phyloP scores from a whole-genome alignment of 257 asterid genomes.

The Rehmannia glutinosa region DNA sequence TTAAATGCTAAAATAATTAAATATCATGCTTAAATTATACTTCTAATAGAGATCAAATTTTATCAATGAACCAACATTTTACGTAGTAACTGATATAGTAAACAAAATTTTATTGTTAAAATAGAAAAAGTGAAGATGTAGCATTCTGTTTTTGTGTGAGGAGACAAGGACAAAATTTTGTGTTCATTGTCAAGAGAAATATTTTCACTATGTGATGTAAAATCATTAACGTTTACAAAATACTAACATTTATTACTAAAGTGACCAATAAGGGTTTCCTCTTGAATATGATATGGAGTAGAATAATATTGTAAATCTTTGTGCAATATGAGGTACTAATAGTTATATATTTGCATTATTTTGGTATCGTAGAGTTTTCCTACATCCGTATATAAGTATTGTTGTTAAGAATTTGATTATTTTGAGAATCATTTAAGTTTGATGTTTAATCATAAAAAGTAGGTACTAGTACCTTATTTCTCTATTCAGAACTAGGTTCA shows the following conservation, averaged over 20 bases:
- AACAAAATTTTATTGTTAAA: not conserved
- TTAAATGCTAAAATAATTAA: not conserved
- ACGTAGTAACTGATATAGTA: no score
- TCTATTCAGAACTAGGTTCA: no score
- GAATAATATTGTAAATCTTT: no score
- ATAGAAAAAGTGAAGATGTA: not conserved
- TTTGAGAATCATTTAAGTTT: no score
- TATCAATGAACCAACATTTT: not conserved
- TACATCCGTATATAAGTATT: no score
- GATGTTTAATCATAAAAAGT: no score
- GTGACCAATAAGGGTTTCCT: not conserved
- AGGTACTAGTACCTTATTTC: no score
- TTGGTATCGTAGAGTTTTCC: no score
- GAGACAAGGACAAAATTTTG: not conserved
- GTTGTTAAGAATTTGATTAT: no score
- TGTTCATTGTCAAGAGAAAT: not conserved
- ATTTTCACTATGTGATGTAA: not conserved
- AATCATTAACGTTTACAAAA: not conserved
- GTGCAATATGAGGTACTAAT: no score
- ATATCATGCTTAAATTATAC: not conserved
- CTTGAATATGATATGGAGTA: no score
- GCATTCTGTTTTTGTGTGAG: not conserved
- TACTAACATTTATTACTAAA: not conserved
- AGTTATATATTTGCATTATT: no score
- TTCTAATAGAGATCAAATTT: not conserved